Evolutionary conservation across 768 basidiomycete genomes (phyloP).

Genomic region (Saitozyma sp.): DNA sequence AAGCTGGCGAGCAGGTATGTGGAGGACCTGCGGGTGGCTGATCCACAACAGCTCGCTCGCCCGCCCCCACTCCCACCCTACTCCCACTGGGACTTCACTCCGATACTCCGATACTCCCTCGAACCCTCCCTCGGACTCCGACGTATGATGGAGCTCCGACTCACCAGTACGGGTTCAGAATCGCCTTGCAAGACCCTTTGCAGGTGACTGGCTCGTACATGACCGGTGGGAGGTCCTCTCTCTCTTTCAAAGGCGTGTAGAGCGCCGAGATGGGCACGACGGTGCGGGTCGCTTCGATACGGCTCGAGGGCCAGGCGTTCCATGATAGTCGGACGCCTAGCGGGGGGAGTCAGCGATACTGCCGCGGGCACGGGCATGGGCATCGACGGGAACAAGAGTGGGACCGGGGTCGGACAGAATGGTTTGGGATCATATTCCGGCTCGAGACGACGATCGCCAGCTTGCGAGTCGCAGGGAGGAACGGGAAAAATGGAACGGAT

Average conservation of each 20-base stretch:
- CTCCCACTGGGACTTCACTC: too few species aligned
- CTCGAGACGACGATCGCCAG: background rate
- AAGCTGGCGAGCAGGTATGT: too few species aligned
- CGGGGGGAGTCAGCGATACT: conserved; percentile 2
- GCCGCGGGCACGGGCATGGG: background rate
- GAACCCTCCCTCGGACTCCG: background rate
- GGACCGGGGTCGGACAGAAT: background rate
- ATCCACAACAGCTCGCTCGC: too few species aligned
- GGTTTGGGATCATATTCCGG: background rate
- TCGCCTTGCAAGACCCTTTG: conserved; percentile 95
- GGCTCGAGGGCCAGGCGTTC: conserved; percentile 98
- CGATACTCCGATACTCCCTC: too few species aligned
- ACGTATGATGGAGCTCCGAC: conserved; percentile 27
- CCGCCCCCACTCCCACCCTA: too few species aligned
- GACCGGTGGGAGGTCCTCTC: conserved; percentile 92
- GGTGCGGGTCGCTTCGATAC: conserved; percentile 95
- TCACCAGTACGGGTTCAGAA: conserved; percentile 96
- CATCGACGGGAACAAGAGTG: background rate
- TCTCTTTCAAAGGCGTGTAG: conserved; percentile 89
- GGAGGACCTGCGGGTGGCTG: too few species aligned
- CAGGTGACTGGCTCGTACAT: conserved; percentile 98
- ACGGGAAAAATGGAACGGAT: background rate
- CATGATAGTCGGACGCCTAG: conserved; percentile 90
- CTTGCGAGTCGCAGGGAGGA: background rate
- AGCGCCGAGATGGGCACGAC: conserved; percentile 98